Percentiles rank a stretch among this genome's conserved stretches.
Evolutionary conservation across 1,284 basidiomycete genomes (phyloP).

Genomic region (Irpex sp.): DNA sequence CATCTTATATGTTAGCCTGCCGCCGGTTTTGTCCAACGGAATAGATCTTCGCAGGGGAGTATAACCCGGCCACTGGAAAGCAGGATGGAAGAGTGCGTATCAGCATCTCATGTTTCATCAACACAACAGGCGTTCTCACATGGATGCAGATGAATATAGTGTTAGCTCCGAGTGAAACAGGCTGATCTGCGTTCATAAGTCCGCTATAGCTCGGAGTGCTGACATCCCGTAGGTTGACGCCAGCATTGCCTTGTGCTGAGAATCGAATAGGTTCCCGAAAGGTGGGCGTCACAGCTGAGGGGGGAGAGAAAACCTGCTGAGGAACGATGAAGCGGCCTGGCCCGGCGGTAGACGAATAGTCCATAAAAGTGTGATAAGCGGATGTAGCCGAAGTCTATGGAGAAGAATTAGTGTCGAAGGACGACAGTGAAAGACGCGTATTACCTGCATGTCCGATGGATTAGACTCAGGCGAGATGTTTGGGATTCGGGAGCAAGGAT

Average conservation of each 20-base stretch:
- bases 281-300: not conserved
- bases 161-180: not conserved
- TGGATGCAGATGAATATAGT: not conserved
- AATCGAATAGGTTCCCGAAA: not conserved
- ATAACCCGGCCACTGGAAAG: not conserved
- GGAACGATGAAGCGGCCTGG: constrained; percentile 1
- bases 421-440: not conserved
- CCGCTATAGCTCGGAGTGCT: not conserved
- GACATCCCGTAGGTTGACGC: not conserved
- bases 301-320: not conserved
- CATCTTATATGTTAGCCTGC: not conserved
- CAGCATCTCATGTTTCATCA: not conserved
- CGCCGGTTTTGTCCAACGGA: not conserved
- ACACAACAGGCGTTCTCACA: not conserved
- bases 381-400: not conserved
- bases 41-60: not conserved
- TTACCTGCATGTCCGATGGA: not conserved
- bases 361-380: constrained; percentile 5
- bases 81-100: not conserved
- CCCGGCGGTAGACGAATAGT: not conserved
- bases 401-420: not conserved
- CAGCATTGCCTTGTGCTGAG: not conserved
- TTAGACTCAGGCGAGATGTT: too few species aligned
- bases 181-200: not conserved
- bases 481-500: too few species aligned